These are phyloP conservation scores for Nidularia pulvinata DNA, from an alignment of 768 basidiomycete genomes.

Conservation along the genomic window DNA sequence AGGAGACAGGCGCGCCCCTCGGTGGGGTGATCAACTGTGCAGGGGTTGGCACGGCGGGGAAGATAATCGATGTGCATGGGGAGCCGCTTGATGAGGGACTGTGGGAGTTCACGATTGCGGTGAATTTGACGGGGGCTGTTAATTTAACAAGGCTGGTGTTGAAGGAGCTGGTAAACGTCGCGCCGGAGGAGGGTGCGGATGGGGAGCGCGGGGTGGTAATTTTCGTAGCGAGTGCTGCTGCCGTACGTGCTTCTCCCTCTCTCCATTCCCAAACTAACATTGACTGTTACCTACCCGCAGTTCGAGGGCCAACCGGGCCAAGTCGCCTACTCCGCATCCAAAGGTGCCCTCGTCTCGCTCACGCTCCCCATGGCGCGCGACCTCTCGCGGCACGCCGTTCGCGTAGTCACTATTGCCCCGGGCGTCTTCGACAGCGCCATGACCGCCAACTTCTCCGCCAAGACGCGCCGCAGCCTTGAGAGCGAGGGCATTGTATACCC, in stretches of 20 bases:
- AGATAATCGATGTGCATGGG: conserved; percentile 47
- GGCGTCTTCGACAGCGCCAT: conserved; percentile 49
- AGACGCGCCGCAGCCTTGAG: conserved; percentile 33
- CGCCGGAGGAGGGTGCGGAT: conserved; percentile 42
- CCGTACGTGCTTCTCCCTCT: conserved; percentile 27
- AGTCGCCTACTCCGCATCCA: conserved; percentile 53
- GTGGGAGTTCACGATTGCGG: conserved; percentile 50
- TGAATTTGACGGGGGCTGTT: conserved; percentile 62
- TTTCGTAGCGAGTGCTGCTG: conserved; percentile 54
- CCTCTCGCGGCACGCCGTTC: conserved; percentile 47
- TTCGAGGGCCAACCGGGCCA: conserved; percentile 60
- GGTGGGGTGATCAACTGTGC: conserved; percentile 64
- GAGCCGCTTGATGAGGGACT: conserved; percentile 46
- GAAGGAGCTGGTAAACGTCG: conserved; percentile 44
- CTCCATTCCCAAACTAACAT: background rate
- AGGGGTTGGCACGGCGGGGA: conserved; percentile 42
- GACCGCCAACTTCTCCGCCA: conserved; percentile 32
- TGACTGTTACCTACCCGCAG: conserved; percentile 18
- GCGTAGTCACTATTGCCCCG: conserved; percentile 58
- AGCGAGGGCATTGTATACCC: conserved; percentile 41
- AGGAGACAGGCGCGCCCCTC: conserved; percentile 38
- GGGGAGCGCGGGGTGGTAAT: conserved; percentile 61
- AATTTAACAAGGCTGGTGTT: conserved; percentile 56
- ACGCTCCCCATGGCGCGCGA: conserved; percentile 63
- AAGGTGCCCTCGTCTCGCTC: conserved; percentile 58